Evolutionary conservation across 2,329 filamentous ascomycete species (phyloP), one percentile per base, ranked within the genome.

Genomic region (Fusarium veterinarium): DNA sequence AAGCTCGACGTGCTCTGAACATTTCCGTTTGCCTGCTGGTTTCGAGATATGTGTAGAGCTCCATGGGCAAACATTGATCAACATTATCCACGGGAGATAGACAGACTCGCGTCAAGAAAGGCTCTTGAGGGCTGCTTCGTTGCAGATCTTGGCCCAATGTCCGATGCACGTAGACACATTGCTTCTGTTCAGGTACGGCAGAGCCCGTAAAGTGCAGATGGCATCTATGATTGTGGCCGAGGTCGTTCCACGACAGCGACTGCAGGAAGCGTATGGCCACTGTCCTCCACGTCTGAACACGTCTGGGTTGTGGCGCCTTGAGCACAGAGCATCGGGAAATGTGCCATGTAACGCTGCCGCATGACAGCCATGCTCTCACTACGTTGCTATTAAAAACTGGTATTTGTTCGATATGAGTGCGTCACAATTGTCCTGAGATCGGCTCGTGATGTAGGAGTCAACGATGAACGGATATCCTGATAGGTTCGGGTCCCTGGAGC

Each of bases 121-220:
- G 38, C 42, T 38, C 64, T 72, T 58, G 49, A 56, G 45, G 64
- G 33, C 62, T 71, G 57, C 58, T 53, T 56, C 53, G 38, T 40
- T 46, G 67, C 63, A 75, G 65, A 75, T 70, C 61, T 64, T 61
- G 41, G 48, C 67, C 58, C 45, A 70, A 65, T 59, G 37, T 31
- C 48, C 57, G 61, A 62, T 62, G 45, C 56, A 61, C 23, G 23
- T 45, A 42, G 44, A 48, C 68, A 56, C 46, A 58, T 66, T 68
- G 48, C 41, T 63, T 59, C 40, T 58, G 57, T 72, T 37, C 42
- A 61, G 56, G 70, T 42, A 71, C 60, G 60, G 42, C 58, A 64
- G 60, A 75, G 59, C 64, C 69, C 69, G 58, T 67, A 74, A 65
- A 60, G 57, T 68, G 70, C 70, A 75, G 51, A 74, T 72, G 61